Conservation (phyloP, 106 monocot species). For the Allium sativum region DNA sequence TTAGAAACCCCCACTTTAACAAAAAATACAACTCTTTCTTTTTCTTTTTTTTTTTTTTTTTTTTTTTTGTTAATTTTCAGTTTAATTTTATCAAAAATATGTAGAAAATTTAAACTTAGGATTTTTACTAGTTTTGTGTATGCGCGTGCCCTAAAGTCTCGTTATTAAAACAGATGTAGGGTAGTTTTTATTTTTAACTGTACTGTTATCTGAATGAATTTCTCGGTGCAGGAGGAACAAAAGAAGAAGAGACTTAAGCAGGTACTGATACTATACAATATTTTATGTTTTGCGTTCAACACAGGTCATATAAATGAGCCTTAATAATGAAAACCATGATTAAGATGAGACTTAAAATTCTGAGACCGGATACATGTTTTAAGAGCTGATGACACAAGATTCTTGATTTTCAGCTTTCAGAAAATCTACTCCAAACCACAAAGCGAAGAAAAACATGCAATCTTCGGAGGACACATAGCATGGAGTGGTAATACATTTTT, state of each 20-base stretch:
- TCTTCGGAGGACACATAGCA: conserved; percentile 7
- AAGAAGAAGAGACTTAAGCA: conserved; percentile 21
- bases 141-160: too few species aligned
- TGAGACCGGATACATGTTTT: not conserved
- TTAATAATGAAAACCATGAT: too few species aligned
- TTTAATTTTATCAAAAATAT: not conserved
- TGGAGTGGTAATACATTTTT: conserved; percentile 1
- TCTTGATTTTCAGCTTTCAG: conserved; percentile 5
- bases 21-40: too few species aligned
- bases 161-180: too few species aligned
- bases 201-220: not conserved
- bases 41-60: too few species aligned
- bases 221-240: conserved; percentile 22
- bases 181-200: not conserved
- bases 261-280: conserved; percentile 5
- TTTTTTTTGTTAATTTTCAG: not conserved
- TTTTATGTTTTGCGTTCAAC: not conserved
- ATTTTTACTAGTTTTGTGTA: not conserved
- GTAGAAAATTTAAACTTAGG: not conserved
- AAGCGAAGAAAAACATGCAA: not conserved
- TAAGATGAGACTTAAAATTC: too few species aligned
- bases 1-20: too few species aligned
- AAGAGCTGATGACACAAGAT: not conserved
- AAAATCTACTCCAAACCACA: conserved; percentile 2
- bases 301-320: too few species aligned